Evolutionary conservation across 129 eudicot species (phyloP).

Genomic region (Saussurea involucrata): DNA sequence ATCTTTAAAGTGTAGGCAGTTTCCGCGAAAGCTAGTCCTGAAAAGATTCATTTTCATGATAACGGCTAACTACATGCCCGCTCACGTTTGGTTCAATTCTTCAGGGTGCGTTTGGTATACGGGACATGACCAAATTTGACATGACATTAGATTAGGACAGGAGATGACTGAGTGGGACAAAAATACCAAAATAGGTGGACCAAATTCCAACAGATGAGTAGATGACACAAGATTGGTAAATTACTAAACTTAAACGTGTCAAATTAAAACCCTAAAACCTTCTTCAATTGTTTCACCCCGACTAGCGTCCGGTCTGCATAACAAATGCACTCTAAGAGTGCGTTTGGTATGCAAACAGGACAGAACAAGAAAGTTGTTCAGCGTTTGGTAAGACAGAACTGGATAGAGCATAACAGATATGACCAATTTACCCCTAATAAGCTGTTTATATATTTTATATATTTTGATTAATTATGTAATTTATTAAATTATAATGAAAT

Average conservation of each 20-base stretch:
- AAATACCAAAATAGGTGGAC: not conserved
- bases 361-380: too few species aligned
- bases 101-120: not conserved
- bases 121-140: not conserved
- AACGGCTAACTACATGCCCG: not conserved
- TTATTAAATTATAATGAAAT: too few species aligned
- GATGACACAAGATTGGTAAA: not conserved
- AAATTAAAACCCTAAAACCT: not conserved
- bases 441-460: too few species aligned
- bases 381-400: too few species aligned
- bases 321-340: not conserved
- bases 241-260: not conserved
- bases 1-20: conserved; percentile 69
- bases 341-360: too few species aligned
- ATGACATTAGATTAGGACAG: not conserved
- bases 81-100: not conserved
- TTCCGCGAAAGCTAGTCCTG: conserved; percentile 82
- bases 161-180: too few species aligned
- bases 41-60: conserved; percentile 13
- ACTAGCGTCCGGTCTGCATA: too few species aligned
- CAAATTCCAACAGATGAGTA: too few species aligned
- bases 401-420: too few species aligned
- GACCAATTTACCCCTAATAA: too few species aligned
- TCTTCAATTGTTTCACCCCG: not conserved
- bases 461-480: too few species aligned